These are phyloP conservation scores for Gnomoniopsis sp. DNA, from an alignment of 2,329 filamentous ascomycete genomes.

Conservation along the genomic window DNA sequence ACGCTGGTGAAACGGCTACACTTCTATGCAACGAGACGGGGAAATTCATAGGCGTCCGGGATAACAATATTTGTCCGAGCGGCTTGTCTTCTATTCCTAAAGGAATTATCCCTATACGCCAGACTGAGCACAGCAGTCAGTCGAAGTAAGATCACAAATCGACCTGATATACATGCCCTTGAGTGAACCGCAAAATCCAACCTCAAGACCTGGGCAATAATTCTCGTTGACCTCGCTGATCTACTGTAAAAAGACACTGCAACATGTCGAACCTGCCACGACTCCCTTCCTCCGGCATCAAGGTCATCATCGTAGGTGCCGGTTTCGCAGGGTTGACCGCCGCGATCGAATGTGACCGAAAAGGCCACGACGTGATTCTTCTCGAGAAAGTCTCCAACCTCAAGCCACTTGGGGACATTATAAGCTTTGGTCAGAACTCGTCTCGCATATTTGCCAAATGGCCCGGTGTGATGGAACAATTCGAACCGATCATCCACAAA, in stretches of 20 bases:
- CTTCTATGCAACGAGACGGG: background rate
- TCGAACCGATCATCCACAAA: conserved; percentile 47
- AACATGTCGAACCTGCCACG: background rate
- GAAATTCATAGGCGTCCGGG: background rate
- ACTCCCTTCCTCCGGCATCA: conserved; percentile 31
- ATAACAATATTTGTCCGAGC: background rate
- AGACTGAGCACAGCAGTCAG: background rate
- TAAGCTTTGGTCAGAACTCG: conserved; percentile 54
- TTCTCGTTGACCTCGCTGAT: background rate
- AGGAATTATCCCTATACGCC: background rate
- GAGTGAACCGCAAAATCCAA: background rate
- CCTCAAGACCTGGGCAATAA: background rate
- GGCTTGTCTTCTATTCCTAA: too few species aligned
- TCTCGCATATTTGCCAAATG: conserved; percentile 56
- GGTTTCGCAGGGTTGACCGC: conserved; percentile 56
- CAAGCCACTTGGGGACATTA: conserved; percentile 44
- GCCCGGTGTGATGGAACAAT: conserved; percentile 43
- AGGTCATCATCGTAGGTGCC: conserved; percentile 43
- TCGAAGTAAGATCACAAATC: background rate
- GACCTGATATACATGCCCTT: background rate
- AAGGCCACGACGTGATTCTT: conserved; percentile 45
- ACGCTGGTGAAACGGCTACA: background rate
- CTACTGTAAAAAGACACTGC: background rate
- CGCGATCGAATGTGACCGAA: conserved; percentile 53
- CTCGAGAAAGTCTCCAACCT: conserved; percentile 44